Conservation (phyloP, 768 basidiomycete genomes). For the Mycena belliarum region DNA sequence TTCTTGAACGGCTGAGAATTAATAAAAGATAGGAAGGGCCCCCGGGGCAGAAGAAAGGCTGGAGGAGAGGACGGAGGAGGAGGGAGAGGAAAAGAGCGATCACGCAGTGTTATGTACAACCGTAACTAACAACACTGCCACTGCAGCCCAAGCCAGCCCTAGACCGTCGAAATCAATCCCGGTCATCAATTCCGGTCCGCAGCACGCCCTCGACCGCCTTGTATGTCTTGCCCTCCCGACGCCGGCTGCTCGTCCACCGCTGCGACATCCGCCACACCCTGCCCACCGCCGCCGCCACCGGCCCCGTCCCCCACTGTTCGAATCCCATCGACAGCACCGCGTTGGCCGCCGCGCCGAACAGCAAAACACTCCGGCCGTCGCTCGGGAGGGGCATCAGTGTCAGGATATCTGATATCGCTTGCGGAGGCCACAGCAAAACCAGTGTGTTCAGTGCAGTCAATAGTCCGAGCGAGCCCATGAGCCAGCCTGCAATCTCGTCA, state of each 20-base stretch:
- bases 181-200: too few relatives aligned
- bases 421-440: conserved; percentile 74
- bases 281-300: conserved; percentile 58
- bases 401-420: conserved; percentile 57
- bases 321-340: conserved; percentile 68
- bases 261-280: conserved; percentile 75
- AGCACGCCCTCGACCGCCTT: conserved; percentile 75
- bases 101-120: not conserved
- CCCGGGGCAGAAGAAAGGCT: conserved; percentile 35
- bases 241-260: conserved; percentile 71
- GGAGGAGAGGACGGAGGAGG: conserved; percentile 28
- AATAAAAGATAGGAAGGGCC: conserved; percentile 50
- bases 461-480: conserved; percentile 74
- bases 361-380: conserved; percentile 67
- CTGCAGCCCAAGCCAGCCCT: too few relatives aligned
- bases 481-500: conserved; percentile 54
- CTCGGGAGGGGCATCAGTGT: conserved; percentile 77
- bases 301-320: conserved; percentile 73
- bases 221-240: conserved; percentile 65
- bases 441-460: conserved; percentile 75
- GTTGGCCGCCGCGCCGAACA: conserved; percentile 69
- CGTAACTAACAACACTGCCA: too few relatives aligned
- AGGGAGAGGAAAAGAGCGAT: conserved; percentile 17
- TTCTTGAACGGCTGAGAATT: conserved; percentile 32
- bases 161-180: not conserved